Conservation (phyloP, 1,284 basidiomycete species). For the Coriolopsis trogii region DNA sequence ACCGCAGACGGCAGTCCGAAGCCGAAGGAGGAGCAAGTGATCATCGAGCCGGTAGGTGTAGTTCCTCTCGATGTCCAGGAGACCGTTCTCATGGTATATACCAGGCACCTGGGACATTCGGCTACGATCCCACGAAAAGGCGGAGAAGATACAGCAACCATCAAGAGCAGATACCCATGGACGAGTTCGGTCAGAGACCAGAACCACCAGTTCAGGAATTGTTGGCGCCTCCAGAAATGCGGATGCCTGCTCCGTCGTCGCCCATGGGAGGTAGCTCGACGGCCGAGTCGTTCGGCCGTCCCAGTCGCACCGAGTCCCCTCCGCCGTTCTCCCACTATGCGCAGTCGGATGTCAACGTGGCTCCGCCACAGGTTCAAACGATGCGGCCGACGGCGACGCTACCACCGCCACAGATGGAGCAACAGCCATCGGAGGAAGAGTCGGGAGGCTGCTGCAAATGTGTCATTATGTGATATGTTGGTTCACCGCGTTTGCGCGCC, state of each 20-base stretch:
- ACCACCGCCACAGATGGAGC: constrained; percentile 11
- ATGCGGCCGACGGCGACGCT: constrained; percentile 15
- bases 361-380: constrained; percentile 21
- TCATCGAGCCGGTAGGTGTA: constrained; percentile 52
- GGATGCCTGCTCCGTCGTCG: no score
- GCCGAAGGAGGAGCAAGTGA: constrained; percentile 39
- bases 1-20: constrained; percentile 64
- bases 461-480: constrained; percentile 39
- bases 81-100: constrained; percentile 6
- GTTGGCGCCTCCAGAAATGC: constrained; percentile 11
- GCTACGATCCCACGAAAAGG: constrained; percentile 69
- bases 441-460: constrained; percentile 41
- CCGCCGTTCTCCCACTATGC: constrained; percentile 63
- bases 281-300: constrained; percentile 14
- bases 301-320: constrained; percentile 47
- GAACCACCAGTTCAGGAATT: constrained; percentile 28
- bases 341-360: constrained; percentile 12
- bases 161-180: constrained; percentile 58
- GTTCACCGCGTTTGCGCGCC: background rate
- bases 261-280: constrained; percentile 8
- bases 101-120: constrained; percentile 83
- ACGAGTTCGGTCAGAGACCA: constrained; percentile 57
- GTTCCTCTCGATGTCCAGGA: background rate
- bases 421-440: constrained; percentile 26
- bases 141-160: constrained; percentile 42